phyloP scores from a whole-genome alignment of 371 early-diverging fungal genomes.

The Mortierella sp. region DNA sequence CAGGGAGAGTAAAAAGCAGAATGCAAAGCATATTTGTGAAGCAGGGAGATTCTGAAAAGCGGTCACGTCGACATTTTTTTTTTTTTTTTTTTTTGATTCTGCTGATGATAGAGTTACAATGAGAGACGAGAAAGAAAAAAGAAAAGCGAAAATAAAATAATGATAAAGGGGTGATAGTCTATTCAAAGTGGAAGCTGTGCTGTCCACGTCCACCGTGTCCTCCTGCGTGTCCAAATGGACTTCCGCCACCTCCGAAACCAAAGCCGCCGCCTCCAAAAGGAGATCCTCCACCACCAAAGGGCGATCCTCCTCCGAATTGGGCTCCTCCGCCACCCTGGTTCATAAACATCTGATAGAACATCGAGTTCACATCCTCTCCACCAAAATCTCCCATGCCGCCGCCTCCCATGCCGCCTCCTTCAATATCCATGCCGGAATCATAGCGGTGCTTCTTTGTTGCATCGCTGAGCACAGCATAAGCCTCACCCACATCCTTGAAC shows the following conservation, averaged over 20 bases:
- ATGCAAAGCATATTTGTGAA: background rate
- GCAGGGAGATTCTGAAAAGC: too few species aligned
- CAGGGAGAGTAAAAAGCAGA: background rate
- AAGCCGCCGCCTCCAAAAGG: background rate
- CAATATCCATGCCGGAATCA: slow-evolving; percentile 84
- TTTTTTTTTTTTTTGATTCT: too few species aligned
- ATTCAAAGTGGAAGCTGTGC: slow-evolving; percentile 63
- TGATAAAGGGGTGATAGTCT: slow-evolving; percentile 17
- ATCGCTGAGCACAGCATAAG: slow-evolving; percentile 81
- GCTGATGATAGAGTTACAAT: background rate
- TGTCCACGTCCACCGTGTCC: slow-evolving; percentile 54
- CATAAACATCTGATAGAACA: slow-evolving; percentile 75
- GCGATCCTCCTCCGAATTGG: slow-evolving; percentile 26
- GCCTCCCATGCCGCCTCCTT: slow-evolving; percentile 66
- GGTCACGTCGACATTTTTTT: too few species aligned
- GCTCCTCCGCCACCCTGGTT: slow-evolving; percentile 55
- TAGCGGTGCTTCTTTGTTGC: slow-evolving; percentile 82
- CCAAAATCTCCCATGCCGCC: slow-evolving; percentile 60
- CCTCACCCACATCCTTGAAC: slow-evolving; percentile 88
- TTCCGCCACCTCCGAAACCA: slow-evolving; percentile 6
- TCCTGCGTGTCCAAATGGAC: slow-evolving; percentile 25
- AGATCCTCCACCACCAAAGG: slow-evolving; percentile 18
- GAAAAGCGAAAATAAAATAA: slow-evolving; percentile 2
- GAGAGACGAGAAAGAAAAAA: slow-evolving; percentile 8
- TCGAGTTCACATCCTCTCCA: slow-evolving; percentile 68